Conservation (phyloP, 148 eudicot species). For the Vaccinium corymbosum region DNA sequence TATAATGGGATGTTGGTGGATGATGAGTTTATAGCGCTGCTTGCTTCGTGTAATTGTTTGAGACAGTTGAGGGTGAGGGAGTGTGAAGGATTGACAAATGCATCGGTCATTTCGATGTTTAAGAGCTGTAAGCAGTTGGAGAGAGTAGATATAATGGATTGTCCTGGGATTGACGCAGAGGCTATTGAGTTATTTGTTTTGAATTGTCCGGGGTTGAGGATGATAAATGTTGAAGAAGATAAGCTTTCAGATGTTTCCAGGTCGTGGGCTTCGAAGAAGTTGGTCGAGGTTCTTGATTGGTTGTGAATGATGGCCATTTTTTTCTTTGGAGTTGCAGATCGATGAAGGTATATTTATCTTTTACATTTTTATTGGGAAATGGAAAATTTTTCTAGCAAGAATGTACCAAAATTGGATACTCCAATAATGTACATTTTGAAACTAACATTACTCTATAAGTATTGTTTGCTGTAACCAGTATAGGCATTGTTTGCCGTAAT, state of each 20-base stretch:
- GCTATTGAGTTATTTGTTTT: too few species aligned
- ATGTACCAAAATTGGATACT: not conserved
- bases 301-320: not conserved
- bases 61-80: constrained; percentile 39
- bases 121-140: constrained; percentile 36
- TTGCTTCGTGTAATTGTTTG: constrained; percentile 28
- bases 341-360: not conserved
- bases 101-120: constrained; percentile 23
- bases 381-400: not conserved
- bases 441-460: too few species aligned
- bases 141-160: constrained; percentile 37
- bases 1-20: constrained; percentile 41
- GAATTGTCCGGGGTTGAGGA: constrained; percentile 38
- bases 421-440: not conserved
- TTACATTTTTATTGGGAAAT: not conserved
- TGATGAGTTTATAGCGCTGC: constrained; percentile 46
- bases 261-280: constrained; percentile 23
- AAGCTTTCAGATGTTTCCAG: constrained; percentile 40
- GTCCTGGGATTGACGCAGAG: constrained; percentile 19
- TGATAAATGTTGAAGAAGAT: constrained; percentile 35
- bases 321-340: not conserved
- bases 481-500: not conserved
- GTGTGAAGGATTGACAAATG: constrained; percentile 32
- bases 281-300: constrained; percentile 8
- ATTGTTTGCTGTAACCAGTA: too few species aligned